Evolutionary conservation across 1,139 yeast species (phyloP), one percentile per base, ranked within the genome.

Genomic region (Suhomyces kunorum): DNA sequence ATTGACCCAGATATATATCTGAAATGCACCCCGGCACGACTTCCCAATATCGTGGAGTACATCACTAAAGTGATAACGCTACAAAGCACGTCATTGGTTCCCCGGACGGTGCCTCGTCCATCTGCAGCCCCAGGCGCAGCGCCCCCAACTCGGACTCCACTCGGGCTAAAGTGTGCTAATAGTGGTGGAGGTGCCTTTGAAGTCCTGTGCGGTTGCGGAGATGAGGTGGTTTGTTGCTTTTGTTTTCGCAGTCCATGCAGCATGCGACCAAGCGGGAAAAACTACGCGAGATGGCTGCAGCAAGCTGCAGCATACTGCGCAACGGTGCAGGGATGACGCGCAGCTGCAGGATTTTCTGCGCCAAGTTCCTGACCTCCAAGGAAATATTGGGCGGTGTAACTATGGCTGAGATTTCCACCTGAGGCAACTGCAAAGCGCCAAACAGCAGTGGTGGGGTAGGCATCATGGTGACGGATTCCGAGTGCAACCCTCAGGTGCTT

Each of bases 11-110:
- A 12, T 34, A 33, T 34, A 34, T 34, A 34, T 34, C 5, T 28
- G 32, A 12, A 24, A 28, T 34, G 20, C 22, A 20, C 38, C 32
- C 18, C 29, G 32, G 26, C 38, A 34, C 38, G 38, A 34, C 38
- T 22, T 17, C 34, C 11, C 11, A 3, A 12, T 27, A 34, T 34
- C 28, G 37, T 28, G 32, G 38, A 28, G 38, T 20, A 28, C 26
- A 31, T 31, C 20, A 4, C 6, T 3, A 14, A 14, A 9, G 12
- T 15, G 34, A 31, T 31, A 31, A 22, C 23, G 34, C 34, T 31
- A 31, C 27, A 31, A 31, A 20, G 34, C 27, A 13, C 34, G 34
- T 31, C 27, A 31, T 31, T 31, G 34, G 34, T 22, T 13, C 27
- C 36, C 38, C 38, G 9, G 32, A 23, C 20, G 16, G 23, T 14